phyloP scores from a whole-genome alignment of 345 rosid genomes.

The Populus alba region DNA sequence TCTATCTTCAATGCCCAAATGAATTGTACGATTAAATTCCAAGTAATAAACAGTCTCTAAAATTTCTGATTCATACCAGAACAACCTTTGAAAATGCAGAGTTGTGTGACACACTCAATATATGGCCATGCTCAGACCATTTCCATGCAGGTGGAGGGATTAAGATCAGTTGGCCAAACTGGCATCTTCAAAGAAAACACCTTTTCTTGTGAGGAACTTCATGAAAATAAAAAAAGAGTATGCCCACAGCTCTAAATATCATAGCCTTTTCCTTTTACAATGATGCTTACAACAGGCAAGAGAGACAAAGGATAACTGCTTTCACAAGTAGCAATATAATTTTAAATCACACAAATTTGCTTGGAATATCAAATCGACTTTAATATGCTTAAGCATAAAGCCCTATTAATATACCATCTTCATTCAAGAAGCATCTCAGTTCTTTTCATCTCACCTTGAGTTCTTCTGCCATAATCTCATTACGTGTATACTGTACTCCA shows the following conservation, averaged over 20 bases:
- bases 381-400: neutral
- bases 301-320: neutral
- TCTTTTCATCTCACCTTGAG: slow-evolving; percentile 54
- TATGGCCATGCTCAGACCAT: neutral
- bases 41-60: no score
- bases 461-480: slow-evolving; percentile 95
- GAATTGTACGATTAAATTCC: no score
- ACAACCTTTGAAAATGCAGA: neutral
- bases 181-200: no score
- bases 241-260: neutral
- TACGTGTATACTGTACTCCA: slow-evolving; percentile 69
- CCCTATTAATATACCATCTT: neutral
- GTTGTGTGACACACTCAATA: neutral
- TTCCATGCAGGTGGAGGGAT: no score
- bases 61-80: neutral
- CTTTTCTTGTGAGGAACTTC: neutral
- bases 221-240: neutral
- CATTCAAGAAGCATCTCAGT: neutral
- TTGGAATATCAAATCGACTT: neutral
- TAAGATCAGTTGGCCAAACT: no score
- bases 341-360: neutral
- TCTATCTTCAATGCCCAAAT: neutral
- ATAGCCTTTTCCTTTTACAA: no score
- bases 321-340: neutral
- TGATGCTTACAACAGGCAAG: neutral